Evolutionary conservation across 1,284 basidiomycete genomes (phyloP).

Genomic region (Melampsora americana): DNA sequence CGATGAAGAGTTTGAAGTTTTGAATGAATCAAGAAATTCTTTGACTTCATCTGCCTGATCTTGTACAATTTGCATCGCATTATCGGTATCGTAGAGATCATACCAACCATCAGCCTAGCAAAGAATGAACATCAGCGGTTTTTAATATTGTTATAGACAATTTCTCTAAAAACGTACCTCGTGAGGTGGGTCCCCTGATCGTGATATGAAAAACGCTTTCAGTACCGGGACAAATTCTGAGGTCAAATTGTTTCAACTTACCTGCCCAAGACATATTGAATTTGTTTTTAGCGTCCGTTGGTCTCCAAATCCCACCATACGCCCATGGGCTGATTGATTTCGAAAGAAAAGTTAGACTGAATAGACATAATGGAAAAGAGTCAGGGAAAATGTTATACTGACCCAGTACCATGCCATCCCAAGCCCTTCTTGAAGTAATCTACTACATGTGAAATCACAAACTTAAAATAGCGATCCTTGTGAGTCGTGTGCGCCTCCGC

Average conservation of each 20-base stretch:
- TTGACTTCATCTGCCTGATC: constrained; percentile 38
- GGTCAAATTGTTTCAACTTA: constrained; percentile 30
- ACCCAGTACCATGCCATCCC: constrained; percentile 40
- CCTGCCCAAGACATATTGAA: constrained; percentile 47
- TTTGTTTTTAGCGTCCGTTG: constrained; percentile 46
- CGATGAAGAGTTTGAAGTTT: background rate
- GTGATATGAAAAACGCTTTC: background rate
- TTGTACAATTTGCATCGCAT: constrained; percentile 45
- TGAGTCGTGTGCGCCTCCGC: constrained; percentile 46
- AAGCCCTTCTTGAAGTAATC: constrained; percentile 43
- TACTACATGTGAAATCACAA: constrained; percentile 45
- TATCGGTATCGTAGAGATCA: constrained; percentile 47
- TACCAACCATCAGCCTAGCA: constrained; percentile 48
- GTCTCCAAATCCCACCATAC: constrained; percentile 48
- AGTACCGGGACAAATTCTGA: background rate
- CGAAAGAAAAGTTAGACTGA: background rate
- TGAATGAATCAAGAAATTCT: constrained; percentile 10
- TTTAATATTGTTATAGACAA: too few species aligned
- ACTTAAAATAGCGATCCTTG: constrained; percentile 47
- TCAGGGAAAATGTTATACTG: background rate
- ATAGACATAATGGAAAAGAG: background rate
- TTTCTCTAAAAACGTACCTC: background rate
- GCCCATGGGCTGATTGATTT: constrained; percentile 46
- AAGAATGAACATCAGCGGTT: constrained; percentile 10
- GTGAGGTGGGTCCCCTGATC: constrained; percentile 38